Conservation (phyloP, 2,329 filamentous ascomycete species). For the Phoma sp. region DNA sequence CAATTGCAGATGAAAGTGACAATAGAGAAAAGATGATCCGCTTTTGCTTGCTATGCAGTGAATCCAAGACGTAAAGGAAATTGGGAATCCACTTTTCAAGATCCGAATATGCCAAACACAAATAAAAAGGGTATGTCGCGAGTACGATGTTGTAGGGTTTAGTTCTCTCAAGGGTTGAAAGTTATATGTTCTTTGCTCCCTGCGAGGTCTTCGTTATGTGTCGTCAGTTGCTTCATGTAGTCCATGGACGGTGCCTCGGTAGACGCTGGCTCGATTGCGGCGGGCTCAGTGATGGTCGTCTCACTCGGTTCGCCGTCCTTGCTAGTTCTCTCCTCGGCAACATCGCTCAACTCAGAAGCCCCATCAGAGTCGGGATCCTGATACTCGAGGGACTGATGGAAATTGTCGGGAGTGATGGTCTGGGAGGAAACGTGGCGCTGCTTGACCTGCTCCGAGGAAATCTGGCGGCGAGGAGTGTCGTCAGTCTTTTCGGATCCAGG, state of each 20-base stretch:
- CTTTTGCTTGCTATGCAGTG: slow-evolving; percentile 24
- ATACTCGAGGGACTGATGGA: slow-evolving; percentile 32
- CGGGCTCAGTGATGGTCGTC: not conserved
- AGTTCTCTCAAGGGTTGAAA: not conserved
- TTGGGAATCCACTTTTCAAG: slow-evolving; percentile 7
- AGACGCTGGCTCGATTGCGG: not conserved
- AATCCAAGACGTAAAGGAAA: slow-evolving; percentile 7
- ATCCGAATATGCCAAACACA: slow-evolving; percentile 16
- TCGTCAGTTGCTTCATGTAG: not conserved
- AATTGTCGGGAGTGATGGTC: slow-evolving; percentile 44
- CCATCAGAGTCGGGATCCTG: slow-evolving; percentile 30
- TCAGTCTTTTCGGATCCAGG: slow-evolving; percentile 27
- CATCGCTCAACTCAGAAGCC: slow-evolving; percentile 43
- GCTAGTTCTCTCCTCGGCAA: slow-evolving; percentile 35
- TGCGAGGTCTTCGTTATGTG: slow-evolving; percentile 1
- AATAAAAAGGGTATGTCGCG: slow-evolving; percentile 17
- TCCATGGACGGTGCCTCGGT: slow-evolving; percentile 2
- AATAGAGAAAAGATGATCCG: slow-evolving; percentile 8
- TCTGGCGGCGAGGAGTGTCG: slow-evolving; percentile 27
- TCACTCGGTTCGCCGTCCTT: slow-evolving; percentile 7
- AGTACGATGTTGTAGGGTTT: slow-evolving; percentile 1
- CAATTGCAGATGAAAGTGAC: slow-evolving; percentile 9
- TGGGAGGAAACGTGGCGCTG: slow-evolving; percentile 46
- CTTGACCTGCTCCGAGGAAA: slow-evolving; percentile 38
- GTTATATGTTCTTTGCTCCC: not conserved